Conservation (phyloP, 1,284 basidiomycete species). For the Ganoderma leucocontextum region DNA sequence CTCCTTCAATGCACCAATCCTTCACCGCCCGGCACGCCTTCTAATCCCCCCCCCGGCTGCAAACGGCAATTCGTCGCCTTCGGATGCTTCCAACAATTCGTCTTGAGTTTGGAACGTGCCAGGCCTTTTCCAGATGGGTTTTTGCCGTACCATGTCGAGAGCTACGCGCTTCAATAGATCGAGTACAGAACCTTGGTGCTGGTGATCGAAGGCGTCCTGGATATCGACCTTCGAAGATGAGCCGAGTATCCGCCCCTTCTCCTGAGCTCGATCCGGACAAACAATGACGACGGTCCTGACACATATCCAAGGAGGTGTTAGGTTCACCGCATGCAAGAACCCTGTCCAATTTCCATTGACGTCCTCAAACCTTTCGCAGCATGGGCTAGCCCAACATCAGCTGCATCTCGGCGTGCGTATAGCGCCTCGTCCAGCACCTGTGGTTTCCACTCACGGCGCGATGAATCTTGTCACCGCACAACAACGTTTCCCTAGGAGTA, state of each 20-base stretch:
- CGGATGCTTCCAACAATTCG: background rate
- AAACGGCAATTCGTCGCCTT: background rate
- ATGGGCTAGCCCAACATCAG: background rate
- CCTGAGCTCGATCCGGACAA: background rate
- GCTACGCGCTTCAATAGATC: background rate
- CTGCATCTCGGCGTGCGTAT: background rate
- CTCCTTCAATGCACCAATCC: background rate
- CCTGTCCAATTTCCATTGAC: slow-evolving; percentile 1
- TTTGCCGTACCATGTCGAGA: background rate
- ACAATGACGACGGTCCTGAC: background rate
- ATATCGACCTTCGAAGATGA: background rate
- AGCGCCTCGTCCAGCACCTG: background rate
- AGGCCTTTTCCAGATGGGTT: background rate
- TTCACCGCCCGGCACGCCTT: background rate
- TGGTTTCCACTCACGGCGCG: background rate
- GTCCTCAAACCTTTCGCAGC: slow-evolving; percentile 7
- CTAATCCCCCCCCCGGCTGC: background rate
- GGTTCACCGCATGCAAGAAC: background rate
- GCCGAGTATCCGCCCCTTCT: background rate
- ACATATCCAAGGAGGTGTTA: background rate
- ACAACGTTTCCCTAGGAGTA: background rate
- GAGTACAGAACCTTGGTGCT: background rate
- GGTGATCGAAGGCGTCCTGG: background rate
- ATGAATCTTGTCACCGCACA: background rate
- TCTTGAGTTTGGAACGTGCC: slow-evolving; percentile 5